These are phyloP conservation scores for Wickerhamiella bombiphila DNA, from an alignment of 805 yeast species.

Conservation along the genomic window DNA sequence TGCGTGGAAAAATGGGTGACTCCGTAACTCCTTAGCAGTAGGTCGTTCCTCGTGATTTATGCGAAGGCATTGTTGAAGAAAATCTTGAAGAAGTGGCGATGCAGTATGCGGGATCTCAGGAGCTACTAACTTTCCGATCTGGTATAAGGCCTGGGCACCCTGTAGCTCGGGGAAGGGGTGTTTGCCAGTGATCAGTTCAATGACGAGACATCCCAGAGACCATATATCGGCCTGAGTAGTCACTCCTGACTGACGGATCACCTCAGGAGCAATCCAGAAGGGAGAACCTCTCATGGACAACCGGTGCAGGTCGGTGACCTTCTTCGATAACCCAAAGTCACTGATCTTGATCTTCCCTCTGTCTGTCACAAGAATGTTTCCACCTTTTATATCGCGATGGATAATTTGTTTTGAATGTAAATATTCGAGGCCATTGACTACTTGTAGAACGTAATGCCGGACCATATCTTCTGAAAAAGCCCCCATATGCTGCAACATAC, in stretches of 20 bases:
- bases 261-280: constrained; percentile 99
- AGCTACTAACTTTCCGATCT: constrained; percentile 65
- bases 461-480: constrained; percentile 70
- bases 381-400: constrained; percentile 82
- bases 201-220: constrained; percentile 89
- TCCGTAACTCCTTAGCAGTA: constrained; percentile 50
- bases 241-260: constrained; percentile 67
- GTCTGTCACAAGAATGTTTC: constrained; percentile 67
- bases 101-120: constrained; percentile 63
- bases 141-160: constrained; percentile 94
- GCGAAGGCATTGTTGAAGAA: constrained; percentile 54
- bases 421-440: constrained; percentile 58
- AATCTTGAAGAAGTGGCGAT: constrained; percentile 51
- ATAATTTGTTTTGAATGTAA: constrained; percentile 62
- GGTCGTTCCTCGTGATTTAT: constrained; percentile 63
- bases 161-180: constrained; percentile 93
- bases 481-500: constrained; percentile 46
- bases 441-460: constrained; percentile 58
- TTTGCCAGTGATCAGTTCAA: constrained; percentile 90
- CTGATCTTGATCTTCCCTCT: constrained; percentile 72
- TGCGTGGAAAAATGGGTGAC: constrained; percentile 54
- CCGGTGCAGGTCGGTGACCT: constrained; percentile 44
- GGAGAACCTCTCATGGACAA: constrained; percentile 89
- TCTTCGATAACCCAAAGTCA: constrained; percentile 70
- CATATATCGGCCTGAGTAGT: constrained; percentile 92